Evolutionary conservation across 768 basidiomycete species (phyloP).

Genomic region (Leccinum uliginosum): DNA sequence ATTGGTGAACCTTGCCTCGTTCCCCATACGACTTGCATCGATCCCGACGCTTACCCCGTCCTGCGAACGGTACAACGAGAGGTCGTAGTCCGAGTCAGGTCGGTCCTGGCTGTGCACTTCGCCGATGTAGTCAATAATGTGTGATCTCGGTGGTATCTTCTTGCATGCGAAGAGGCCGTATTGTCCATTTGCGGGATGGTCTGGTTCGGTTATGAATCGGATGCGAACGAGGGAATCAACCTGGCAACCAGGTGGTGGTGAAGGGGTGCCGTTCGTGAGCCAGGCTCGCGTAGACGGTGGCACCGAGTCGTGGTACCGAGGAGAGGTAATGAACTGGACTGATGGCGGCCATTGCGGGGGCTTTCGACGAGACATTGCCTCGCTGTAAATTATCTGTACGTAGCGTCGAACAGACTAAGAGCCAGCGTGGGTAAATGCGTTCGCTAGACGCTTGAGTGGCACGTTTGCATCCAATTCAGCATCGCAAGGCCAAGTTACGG

Average conservation of each 20-base stretch:
- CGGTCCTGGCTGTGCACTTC: conserved; percentile 79
- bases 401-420: neutral
- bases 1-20: conserved; percentile 86
- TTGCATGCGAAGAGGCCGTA: conserved; percentile 74
- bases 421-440: conserved; percentile 27
- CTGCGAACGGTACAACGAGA: conserved; percentile 65
- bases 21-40: conserved; percentile 73
- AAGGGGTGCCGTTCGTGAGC: conserved; percentile 28
- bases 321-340: conserved; percentile 50
- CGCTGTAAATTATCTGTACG: neutral
- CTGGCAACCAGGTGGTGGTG: conserved; percentile 1
- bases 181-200: conserved; percentile 79
- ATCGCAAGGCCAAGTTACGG: conserved; percentile 9
- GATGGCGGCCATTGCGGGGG: conserved; percentile 51
- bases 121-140: conserved; percentile 79
- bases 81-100: conserved; percentile 77
- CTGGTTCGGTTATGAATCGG: conserved; percentile 45
- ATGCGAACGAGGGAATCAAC: conserved; percentile 45
- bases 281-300: conserved; percentile 37
- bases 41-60: conserved; percentile 65
- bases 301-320: conserved; percentile 57
- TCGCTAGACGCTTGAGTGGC: conserved; percentile 1
- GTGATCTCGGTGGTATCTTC: conserved; percentile 60
- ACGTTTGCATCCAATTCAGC: conserved; percentile 15
- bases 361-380: conserved; percentile 12